Base-by-base conservation (phyloP, 1,139 yeast species). In the Saccharomyces hybrid region DNA sequence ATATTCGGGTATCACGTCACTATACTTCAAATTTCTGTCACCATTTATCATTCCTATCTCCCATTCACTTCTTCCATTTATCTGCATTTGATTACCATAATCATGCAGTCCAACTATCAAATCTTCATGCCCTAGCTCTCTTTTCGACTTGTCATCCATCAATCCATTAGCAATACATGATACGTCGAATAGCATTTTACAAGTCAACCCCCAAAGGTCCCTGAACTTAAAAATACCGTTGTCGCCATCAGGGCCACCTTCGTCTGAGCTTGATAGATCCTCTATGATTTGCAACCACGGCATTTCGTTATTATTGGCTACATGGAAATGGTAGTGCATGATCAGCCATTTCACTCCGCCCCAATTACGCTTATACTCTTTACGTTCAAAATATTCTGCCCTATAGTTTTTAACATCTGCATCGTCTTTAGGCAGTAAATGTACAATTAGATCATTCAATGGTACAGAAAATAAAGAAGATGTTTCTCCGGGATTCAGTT, bases 121-220 rank as follows among this genome's bases (percentile, higher is more conserved):
- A 58, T 82, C 86, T 65, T 86, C 91, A 61, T 85, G 86, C 1
- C 89, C 90, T 58, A 79, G 67, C 50, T 59, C 54, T 48, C 57
- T 53, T 19, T 47, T 54, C 31, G 34, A 48, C 6, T 51, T 52
- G 5, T 59, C 53, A 12, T 50, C 46, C 7, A 55, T 50, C 19
- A 52, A 12, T 14, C 65, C 73, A 59, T 78, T 80, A 1, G 81
- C 78, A 4, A 88, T 74, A 54, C 80, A 77, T 4, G 96, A 90
- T 38, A 87, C 70, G 66, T 90, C 97, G 60, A 84, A 86, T 12
- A 90, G 70, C 7, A 90, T 88, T 63, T 88, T 86, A 2, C 97
- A 96, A 0, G 97, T 90, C 50, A 90, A 72, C 0, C 97, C 97
- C 97, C 97, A 90, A 2, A 90, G 88, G 63, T 86, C 88, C 65